Evolutionary conservation across 805 yeast genomes (phyloP).

Genomic region (Saccharomyces eubayanus): DNA sequence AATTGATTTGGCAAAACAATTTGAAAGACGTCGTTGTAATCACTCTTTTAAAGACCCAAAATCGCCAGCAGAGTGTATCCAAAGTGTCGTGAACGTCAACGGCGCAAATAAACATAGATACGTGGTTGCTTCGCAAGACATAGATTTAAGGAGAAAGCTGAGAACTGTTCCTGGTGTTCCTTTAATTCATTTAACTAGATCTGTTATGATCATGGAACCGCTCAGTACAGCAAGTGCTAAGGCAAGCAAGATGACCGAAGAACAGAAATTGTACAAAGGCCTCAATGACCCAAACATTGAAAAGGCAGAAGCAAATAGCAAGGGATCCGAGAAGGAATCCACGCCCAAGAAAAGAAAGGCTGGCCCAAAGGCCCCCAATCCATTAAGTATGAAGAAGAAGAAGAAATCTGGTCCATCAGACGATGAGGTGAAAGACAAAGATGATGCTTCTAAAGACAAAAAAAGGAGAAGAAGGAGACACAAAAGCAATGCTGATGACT

Average conservation of each 20-base stretch:
- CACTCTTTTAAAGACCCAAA: constrained; percentile 60
- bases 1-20: constrained; percentile 68
- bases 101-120: constrained; percentile 87
- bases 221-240: constrained; percentile 60
- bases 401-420: constrained; percentile 24
- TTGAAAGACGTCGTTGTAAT: constrained; percentile 89
- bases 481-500: constrained; percentile 1
- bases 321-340: constrained; percentile 37
- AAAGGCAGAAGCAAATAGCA: constrained; percentile 10
- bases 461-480: constrained; percentile 21
- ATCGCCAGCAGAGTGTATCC: constrained; percentile 68
- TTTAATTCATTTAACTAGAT: constrained; percentile 71
- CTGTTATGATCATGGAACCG: constrained; percentile 96
- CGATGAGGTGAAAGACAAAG: neutral
- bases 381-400: constrained; percentile 79
- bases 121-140: constrained; percentile 77
- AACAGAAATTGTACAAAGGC: constrained; percentile 64
- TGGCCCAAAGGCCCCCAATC: constrained; percentile 82
- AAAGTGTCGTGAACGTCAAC: constrained; percentile 56
- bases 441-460: constrained; percentile 6
- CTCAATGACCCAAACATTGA: constrained; percentile 51
- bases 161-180: constrained; percentile 87
- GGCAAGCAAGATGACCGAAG: constrained; percentile 46
- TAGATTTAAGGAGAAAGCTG: constrained; percentile 55
- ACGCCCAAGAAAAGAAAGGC: constrained; percentile 46